These are phyloP conservation scores for Berberis thunbergii DNA, from an alignment of 164 flowering plant genomes.

Conservation along the genomic window DNA sequence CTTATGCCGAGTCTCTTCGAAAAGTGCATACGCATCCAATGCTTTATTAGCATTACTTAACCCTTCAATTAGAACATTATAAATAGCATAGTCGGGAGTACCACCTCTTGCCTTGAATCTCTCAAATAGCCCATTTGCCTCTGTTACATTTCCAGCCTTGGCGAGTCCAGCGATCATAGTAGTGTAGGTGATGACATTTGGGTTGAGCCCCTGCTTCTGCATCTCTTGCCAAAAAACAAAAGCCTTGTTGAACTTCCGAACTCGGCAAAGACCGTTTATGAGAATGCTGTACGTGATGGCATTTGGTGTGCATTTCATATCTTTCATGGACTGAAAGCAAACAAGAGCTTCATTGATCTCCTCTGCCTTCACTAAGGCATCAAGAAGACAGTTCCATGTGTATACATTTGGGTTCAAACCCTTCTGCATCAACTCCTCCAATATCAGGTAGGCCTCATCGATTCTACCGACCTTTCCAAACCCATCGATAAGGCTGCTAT, in stretches of 20 bases:
- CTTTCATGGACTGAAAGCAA: constrained; percentile 80
- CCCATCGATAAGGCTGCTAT: constrained; percentile 87
- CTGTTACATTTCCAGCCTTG: constrained; percentile 65
- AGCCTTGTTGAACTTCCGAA: constrained; percentile 84
- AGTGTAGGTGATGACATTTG: constrained; percentile 60
- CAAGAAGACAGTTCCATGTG: constrained; percentile 91
- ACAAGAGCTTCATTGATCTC: constrained; percentile 86
- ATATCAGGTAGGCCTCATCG: constrained; percentile 84
- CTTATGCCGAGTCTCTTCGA: constrained; percentile 70
- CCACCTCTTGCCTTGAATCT: constrained; percentile 70
- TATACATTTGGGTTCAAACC: constrained; percentile 68
- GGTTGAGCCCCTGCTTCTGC: constrained; percentile 63
- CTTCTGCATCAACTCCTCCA: constrained; percentile 89
- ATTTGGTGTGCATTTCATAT: constrained; percentile 63
- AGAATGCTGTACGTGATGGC: constrained; percentile 61
- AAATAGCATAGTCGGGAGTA: constrained; percentile 67
- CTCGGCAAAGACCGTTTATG: constrained; percentile 75
- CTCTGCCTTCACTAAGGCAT: constrained; percentile 79
- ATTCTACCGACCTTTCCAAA: constrained; percentile 92
- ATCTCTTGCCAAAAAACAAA: constrained; percentile 96
- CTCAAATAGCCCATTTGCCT: constrained; percentile 58
- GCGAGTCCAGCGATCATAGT: constrained; percentile 91
- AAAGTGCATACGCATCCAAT: constrained; percentile 56
- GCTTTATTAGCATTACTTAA: constrained; percentile 57
- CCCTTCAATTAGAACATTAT: constrained; percentile 78